Base-by-base conservation (phyloP, 441 rosid genomes). In the Isatis lusitanica region DNA sequence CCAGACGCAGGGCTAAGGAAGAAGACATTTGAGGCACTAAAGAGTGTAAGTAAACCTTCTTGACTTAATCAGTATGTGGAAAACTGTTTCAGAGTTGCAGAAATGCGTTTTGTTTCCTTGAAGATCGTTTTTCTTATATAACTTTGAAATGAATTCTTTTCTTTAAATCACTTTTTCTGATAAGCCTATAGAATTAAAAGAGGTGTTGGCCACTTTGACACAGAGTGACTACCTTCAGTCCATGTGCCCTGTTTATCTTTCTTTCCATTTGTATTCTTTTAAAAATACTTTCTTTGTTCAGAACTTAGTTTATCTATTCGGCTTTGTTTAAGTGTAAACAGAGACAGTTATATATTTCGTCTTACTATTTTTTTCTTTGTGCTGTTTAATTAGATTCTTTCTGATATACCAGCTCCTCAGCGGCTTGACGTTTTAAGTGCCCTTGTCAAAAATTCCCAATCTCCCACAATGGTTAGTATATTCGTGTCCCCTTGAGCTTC, bases 401-500 rank as follows among this genome's bases (percentile, higher is more conserved):
- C 88, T 79, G 94, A 92, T 80, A 74, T 82, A 79, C 97, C 99
- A 71, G 65, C 67, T 75, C 63, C 88, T 73, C 81, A 82, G 79
- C 88, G 86, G 79, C 74, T 73, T 58, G 84, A 90, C 73, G 67
- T 92, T 68, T 67, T 92, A 51, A 82, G 82, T 76, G 88, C 91
- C 56, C 68, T 88, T 79, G 78, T 94, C 69, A 75, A 71, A 44
- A 83, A 83, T 48, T 80, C 82, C 36, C 77, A 81, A 67, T 90
- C 96, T 65, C 77, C 99, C 58, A 84, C 98, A 35, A 89, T 94
- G 99, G 99, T 94, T 85, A 81, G 79, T 68, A 52, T 63, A 33
- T 71, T 56, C 17, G 15, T 69, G 16, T 12, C 36, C 38, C 39
- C 11, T 43, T 61, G 57, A 68, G 55, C 51, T 24, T 53, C 52